phyloP scores from a whole-genome alignment of 495 filamentous ascomycete species.

The Aspergillus asperescens region DNA sequence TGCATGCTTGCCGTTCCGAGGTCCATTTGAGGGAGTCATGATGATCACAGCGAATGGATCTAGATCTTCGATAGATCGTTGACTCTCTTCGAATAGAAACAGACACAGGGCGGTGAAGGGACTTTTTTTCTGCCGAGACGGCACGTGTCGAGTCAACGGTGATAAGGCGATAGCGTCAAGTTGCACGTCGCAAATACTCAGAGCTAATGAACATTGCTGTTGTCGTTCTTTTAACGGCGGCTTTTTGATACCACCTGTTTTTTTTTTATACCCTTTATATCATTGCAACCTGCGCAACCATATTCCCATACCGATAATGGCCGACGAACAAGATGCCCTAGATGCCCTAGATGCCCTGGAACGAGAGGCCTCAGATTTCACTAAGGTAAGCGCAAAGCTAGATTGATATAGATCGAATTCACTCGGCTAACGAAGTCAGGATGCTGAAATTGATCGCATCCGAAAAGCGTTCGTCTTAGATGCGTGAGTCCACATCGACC shows the following conservation, averaged over 20 bases:
- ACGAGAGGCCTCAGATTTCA: conserved; percentile 81
- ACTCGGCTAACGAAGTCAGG: conserved; percentile 43
- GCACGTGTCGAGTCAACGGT: conserved; percentile 30
- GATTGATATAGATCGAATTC: neutral
- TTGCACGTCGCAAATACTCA: neutral
- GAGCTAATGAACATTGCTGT: neutral
- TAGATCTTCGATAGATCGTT: neutral
- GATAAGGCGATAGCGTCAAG: conserved; percentile 28
- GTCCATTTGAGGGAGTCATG: conserved; percentile 30
- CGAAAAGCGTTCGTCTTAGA: conserved; percentile 84
- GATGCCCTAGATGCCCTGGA: conserved; percentile 83
- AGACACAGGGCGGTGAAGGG: conserved; percentile 23
- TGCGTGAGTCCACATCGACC: conserved; percentile 53
- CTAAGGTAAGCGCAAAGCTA: conserved; percentile 54
- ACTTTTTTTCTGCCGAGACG: conserved; percentile 24
- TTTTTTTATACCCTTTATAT: too few species aligned
- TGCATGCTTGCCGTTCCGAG: conserved; percentile 21
- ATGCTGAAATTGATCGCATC: conserved; percentile 94
- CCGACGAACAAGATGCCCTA: conserved; percentile 74
- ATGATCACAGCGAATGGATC: neutral
- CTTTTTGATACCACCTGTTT: too few species aligned
- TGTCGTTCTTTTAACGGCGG: too few species aligned
- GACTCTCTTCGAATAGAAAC: neutral
- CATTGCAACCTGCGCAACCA: neutral
- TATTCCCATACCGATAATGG: conserved; percentile 28